A percentile compares a stretch with the other conserved stretches of the same genome.
Evolutionary conservation across 2,329 filamentous ascomycete species (phyloP).

Genomic region (Colletotrichum phormii): DNA sequence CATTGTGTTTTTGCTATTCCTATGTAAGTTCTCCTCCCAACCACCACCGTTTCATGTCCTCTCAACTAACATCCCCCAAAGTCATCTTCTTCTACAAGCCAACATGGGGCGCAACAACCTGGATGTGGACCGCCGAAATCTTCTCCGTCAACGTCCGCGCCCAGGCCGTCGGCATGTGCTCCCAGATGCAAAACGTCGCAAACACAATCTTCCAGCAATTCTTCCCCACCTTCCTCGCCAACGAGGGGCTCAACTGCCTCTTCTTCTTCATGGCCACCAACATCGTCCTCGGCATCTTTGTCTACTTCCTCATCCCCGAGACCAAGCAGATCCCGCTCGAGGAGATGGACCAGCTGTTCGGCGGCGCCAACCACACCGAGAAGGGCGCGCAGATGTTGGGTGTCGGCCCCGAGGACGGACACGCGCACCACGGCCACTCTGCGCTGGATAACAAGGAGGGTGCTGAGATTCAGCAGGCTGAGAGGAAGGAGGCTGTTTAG

Average conservation of each 20-base stretch:
- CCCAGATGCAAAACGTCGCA: constrained; percentile 71
- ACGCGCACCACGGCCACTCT: neutral
- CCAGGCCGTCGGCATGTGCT: constrained; percentile 76
- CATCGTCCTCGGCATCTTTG: constrained; percentile 60
- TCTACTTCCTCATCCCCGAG: constrained; percentile 64
- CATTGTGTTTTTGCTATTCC: constrained; percentile 76
- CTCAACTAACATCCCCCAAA: neutral
- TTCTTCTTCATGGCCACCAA: constrained; percentile 55
- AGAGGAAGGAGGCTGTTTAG: constrained; percentile 2
- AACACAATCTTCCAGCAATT: constrained; percentile 78
- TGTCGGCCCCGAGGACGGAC: constrained; percentile 13
- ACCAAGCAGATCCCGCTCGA: constrained; percentile 63
- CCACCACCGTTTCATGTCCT: neutral
- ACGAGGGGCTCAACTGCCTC: constrained; percentile 58
- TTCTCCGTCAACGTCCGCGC: constrained; percentile 80
- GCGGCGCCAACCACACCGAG: constrained; percentile 66
- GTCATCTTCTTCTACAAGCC: constrained; percentile 75
- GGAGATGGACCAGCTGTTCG: constrained; percentile 68
- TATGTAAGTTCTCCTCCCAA: constrained; percentile 69
- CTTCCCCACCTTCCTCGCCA: constrained; percentile 74
- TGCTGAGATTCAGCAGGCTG: neutral
- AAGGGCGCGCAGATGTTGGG: constrained; percentile 61
- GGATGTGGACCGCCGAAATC: constrained; percentile 78
- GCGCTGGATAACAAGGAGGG: constrained; percentile 13
- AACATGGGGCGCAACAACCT: constrained; percentile 76